phyloP scores from a whole-genome alignment of 2,329 filamentous ascomycete species.

The Monosporascus sp. region DNA sequence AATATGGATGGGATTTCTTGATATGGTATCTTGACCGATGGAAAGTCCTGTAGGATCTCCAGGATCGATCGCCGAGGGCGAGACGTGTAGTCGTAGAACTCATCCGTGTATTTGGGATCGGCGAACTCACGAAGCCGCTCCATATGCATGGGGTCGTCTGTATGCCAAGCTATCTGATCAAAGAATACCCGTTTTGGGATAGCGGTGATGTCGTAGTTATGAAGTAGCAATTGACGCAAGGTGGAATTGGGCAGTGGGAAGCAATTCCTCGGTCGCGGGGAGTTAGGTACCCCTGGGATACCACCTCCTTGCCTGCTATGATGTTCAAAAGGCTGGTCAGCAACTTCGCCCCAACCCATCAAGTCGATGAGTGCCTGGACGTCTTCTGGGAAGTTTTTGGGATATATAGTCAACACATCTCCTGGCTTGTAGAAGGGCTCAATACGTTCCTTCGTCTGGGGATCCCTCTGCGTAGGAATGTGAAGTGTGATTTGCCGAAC shows the following conservation, averaged over 20 bases:
- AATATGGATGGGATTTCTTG: conserved; percentile 67
- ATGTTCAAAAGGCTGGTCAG: conserved; percentile 59
- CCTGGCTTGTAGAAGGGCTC: conserved; percentile 55
- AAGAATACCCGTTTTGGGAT: conserved; percentile 89
- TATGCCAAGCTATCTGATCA: conserved; percentile 69
- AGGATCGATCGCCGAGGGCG: conserved; percentile 84
- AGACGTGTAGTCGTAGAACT: conserved; percentile 94
- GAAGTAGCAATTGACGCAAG: conserved; percentile 68
- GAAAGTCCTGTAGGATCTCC: conserved; percentile 88
- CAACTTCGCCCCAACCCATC: conserved; percentile 72
- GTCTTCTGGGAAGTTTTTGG: conserved; percentile 79
- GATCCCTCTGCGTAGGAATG: conserved; percentile 21
- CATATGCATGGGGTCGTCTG: conserved; percentile 64
- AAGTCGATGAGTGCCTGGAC: conserved; percentile 72
- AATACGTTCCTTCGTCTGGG: conserved; percentile 22
- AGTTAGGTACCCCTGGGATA: conserved; percentile 1
- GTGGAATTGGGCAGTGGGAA: conserved; percentile 45
- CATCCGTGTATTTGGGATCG: conserved; percentile 73
- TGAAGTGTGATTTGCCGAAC: conserved; percentile 72
- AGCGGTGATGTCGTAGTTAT: conserved; percentile 83
- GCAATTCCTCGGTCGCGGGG: conserved; percentile 20
- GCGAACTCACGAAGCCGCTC: conserved; percentile 81
- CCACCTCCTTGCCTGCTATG: conserved; percentile 7
- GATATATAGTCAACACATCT: conserved; percentile 74
- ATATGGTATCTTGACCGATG: conserved; percentile 75